Evolutionary conservation across 177 flowering plant genomes (phyloP), one percentile per base, ranked within the genome.

Genomic region (Vitis hybrid): DNA sequence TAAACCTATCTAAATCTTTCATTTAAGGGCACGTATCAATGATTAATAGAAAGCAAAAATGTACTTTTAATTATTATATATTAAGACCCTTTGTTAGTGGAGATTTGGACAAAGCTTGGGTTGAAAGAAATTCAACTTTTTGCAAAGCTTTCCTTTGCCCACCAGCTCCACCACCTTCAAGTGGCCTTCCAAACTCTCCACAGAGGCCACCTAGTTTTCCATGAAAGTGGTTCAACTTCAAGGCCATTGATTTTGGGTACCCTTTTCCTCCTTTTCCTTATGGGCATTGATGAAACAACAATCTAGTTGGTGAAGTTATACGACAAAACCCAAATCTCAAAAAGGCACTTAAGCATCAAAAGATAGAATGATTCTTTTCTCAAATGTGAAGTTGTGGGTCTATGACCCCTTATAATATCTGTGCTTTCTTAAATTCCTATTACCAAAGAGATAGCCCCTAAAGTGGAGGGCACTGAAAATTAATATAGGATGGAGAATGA

Each of bases 51-150:
- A 57, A 57, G 60, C 7, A 11, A 57, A 18, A 57, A 21, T 24
- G 21, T 57, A 17, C 60, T 18, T 57, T 7, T 57, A 57, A 15
- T 54, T 57, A 57, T 57, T 17, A 40, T 40, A 40, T 27, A 40
- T 1, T 57, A 18, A 57, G 60, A 21, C 60, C 60, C 18, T 66
- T 73, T 56, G 32, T 57, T 35, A 56, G 61, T 68, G 64, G 68
- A 15, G 65, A 52, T 17, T 1, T 52, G 49, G 52, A 70, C 70
- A 66, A 75, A 75, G 78, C 73, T 70, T 75, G 1, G 56, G 67
- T 54, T 48, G 70, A 75, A 75, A 70, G 78, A 75, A 69, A 70
- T 54, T 24, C 56, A 66, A 60, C 77, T 74, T 74, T 65, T 54
- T 10, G 6, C 1, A 61, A 61, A 66, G 61, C 9, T 40, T 51